Evolutionary conservation across 2,329 filamentous ascomycete species (phyloP).

Genomic region (Pestalotiopsis sp.): DNA sequence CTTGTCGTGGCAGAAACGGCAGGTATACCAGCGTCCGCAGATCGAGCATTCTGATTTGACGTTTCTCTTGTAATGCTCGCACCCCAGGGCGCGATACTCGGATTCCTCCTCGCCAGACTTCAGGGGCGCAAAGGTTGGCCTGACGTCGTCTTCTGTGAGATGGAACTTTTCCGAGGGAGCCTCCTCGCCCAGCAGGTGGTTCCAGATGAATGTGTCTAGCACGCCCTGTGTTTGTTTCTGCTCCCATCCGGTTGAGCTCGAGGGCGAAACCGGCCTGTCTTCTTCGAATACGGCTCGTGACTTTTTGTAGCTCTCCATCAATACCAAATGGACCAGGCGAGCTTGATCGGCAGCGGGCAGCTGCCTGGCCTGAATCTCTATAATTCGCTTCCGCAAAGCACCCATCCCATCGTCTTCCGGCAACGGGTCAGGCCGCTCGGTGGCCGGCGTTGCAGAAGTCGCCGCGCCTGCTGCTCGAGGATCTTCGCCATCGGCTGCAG

Average conservation of each 20-base stretch:
- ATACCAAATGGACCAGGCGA: slow-evolving; percentile 68
- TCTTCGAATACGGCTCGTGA: slow-evolving; percentile 36
- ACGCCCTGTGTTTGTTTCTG: slow-evolving; percentile 45
- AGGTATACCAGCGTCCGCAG: slow-evolving; percentile 92
- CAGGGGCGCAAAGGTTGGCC: slow-evolving; percentile 66
- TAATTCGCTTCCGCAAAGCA: slow-evolving; percentile 66
- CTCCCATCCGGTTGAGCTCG: slow-evolving; percentile 41
- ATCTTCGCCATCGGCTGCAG: neutral
- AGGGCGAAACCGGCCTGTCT: slow-evolving; percentile 34
- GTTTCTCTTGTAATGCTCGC: slow-evolving; percentile 91
- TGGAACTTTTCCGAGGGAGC: slow-evolving; percentile 45
- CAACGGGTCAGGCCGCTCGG: slow-evolving; percentile 36
- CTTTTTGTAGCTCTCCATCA: slow-evolving; percentile 69
- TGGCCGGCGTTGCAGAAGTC: neutral
- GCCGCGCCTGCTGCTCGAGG: neutral
- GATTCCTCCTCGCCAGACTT: slow-evolving; percentile 43
- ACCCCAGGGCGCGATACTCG: slow-evolving; percentile 65
- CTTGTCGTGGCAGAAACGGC: slow-evolving; percentile 90
- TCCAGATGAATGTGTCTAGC: slow-evolving; percentile 61
- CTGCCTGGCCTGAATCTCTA: slow-evolving; percentile 65
- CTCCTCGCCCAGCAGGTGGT: slow-evolving; percentile 46
- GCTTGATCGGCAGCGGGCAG: slow-evolving; percentile 68
- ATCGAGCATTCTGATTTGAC: slow-evolving; percentile 93
- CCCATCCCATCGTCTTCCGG: slow-evolving; percentile 83
- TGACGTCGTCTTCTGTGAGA: slow-evolving; percentile 62